Conservation (phyloP, 768 basidiomycete species). For the Auriculariales sp. region DNA sequence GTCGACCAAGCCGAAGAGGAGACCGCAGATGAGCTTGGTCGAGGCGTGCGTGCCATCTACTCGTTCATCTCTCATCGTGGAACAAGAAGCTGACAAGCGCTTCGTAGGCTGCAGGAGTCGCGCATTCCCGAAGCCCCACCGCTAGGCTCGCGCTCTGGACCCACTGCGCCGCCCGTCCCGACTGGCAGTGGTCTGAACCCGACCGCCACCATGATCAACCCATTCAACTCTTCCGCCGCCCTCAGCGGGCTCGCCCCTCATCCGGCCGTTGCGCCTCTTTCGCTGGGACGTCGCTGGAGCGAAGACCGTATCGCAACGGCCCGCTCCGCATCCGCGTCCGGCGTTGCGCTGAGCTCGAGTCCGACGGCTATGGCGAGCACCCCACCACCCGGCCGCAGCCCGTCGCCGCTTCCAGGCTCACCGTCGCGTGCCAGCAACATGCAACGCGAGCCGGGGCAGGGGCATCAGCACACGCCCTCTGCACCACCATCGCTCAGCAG, state of each 20-base stretch:
- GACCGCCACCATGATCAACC: constrained; percentile 12
- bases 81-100: too few species aligned
- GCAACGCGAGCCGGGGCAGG: constrained; percentile 3
- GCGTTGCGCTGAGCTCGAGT: constrained; percentile 2
- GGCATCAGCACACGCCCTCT: not conserved
- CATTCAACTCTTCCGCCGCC: constrained; percentile 9
- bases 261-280: not conserved
- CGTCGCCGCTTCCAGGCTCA: not conserved
- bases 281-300: not conserved
- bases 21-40: not conserved
- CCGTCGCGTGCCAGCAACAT: not conserved
- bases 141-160: constrained; percentile 34
- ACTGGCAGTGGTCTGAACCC: constrained; percentile 25
- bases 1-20: constrained; percentile 16
- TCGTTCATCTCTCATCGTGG: constrained; percentile 40
- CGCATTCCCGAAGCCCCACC: constrained; percentile 64
- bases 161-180: constrained; percentile 54
- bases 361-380: constrained; percentile 13
- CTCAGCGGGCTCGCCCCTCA: not conserved
- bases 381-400: constrained; percentile 17
- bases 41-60: not conserved
- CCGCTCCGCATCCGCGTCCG: not conserved
- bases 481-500: not conserved
- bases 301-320: not conserved
- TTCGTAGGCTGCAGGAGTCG: constrained; percentile 67